Percentiles rank a stretch among this genome's conserved stretches.
Evolutionary conservation across 768 basidiomycete genomes (phyloP).

Genomic region (Serendipita vermifera): DNA sequence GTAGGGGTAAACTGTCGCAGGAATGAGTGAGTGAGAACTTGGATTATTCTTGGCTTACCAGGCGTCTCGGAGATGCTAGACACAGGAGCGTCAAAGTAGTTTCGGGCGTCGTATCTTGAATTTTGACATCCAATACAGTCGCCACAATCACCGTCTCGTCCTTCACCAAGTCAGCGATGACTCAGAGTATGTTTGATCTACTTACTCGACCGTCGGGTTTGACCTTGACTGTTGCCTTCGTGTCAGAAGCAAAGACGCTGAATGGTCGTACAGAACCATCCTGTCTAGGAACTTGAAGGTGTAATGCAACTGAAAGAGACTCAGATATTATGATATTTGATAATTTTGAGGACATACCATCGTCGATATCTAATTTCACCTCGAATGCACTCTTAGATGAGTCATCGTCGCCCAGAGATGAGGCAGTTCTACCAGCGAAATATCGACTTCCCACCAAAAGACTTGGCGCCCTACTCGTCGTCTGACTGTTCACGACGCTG

Average conservation of each 20-base stretch:
- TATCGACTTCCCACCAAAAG: conserved; percentile 64
- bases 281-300: conserved; percentile 39
- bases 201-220: conserved; percentile 60
- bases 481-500: conserved; percentile 14
- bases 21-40: not conserved
- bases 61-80: conserved; percentile 41
- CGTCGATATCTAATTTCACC: conserved; percentile 35
- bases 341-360: conserved; percentile 36
- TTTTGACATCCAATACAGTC: conserved; percentile 45
- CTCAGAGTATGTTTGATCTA: conserved; percentile 2
- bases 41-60: conserved; percentile 38
- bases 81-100: conserved; percentile 32
- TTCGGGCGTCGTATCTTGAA: conserved; percentile 33
- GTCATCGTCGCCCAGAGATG: not conserved
- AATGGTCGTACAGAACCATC: conserved; percentile 35
- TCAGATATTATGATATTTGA: too few relatives aligned
- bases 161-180: conserved; percentile 25
- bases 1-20: conserved; percentile 20
- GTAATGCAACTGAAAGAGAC: conserved; percentile 5
- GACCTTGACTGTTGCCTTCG: conserved; percentile 50
- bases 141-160: conserved; percentile 58
- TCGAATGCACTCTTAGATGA: conserved; percentile 30
- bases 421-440: conserved; percentile 35
- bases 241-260: conserved; percentile 45
- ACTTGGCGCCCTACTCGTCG: conserved; percentile 42